Base-by-base conservation (phyloP, 2,329 filamentous ascomycete genomes). In the Fulvia fulva region DNA sequence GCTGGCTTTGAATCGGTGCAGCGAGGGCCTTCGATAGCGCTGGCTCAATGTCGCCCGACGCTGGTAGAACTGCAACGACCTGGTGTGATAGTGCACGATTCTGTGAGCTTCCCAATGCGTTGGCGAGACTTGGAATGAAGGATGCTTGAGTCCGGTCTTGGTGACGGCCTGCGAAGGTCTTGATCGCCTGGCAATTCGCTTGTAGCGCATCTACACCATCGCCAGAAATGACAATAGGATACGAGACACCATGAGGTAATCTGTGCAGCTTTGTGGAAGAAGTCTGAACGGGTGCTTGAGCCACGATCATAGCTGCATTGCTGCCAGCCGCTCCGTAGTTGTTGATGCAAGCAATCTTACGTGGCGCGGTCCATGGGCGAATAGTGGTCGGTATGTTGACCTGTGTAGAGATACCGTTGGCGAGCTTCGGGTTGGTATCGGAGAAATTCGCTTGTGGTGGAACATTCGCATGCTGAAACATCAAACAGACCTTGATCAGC, bases 251-350 rank as follows among this genome's bases (percentile, higher is more conserved):
- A 12, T 23, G 11, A 26, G 22, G 32, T 12, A 41, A 19, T n/a
- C 8, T 6, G 14, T n/a, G 23, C 5, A 9, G 19, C 34, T 53
- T n/a, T 8, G 3, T 3, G 7, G 3, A 16, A 21, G 21, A 26
- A 9, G 4, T 7, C 5, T 21, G 47, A 26, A 4, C 28, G 11
- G 52, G 41, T n/a, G 56, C 49, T 25, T 58, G 51, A 11, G 19
- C 9, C 14, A 58, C 46, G 12, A 63, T 45, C n/a, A 58, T 11
- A 23, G 53, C 34, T n/a, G 52, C 58, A 50, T 76, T 76, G 11
- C 72, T 71, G 9, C 74, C 74, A 7, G 73, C 67, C 7, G 74
- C 74, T 22, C 68, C 64, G 55, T 75, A 76, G 55, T 73, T 76
- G 65, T 76, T 76, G 26, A 76, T 47, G 9, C 57, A 54, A 23